Conservation (phyloP, 306 rosid genomes). For the Senna tora region DNA sequence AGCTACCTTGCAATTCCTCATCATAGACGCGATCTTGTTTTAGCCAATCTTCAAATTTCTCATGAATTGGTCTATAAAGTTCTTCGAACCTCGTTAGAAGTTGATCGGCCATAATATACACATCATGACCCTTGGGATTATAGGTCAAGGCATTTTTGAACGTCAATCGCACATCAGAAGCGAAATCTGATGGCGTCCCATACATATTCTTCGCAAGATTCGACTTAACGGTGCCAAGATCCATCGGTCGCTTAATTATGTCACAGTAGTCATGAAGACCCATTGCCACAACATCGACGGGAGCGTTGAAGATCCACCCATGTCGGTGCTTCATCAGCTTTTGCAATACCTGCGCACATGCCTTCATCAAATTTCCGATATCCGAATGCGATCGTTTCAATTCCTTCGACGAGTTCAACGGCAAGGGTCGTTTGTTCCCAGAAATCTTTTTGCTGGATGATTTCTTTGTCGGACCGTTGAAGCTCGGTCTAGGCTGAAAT, state of each 20-base stretch:
- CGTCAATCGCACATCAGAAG: slow-evolving; percentile 74
- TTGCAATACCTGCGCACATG: slow-evolving; percentile 65
- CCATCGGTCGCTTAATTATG: slow-evolving; percentile 87
- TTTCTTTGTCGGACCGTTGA: slow-evolving; percentile 52
- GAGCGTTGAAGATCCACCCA: slow-evolving; percentile 74
- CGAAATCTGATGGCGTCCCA: slow-evolving; percentile 62
- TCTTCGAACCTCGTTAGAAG: slow-evolving; percentile 68
- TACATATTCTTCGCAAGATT: slow-evolving; percentile 58
- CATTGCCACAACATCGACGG: slow-evolving; percentile 65
- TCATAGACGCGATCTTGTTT: slow-evolving; percentile 53
- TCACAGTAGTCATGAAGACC: slow-evolving; percentile 86
- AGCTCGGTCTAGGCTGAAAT: slow-evolving; percentile 35
- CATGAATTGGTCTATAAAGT: slow-evolving; percentile 56
- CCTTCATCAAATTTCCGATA: slow-evolving; percentile 57
- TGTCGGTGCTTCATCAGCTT: slow-evolving; percentile 82
- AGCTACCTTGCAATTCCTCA: slow-evolving; percentile 81
- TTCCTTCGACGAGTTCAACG: slow-evolving; percentile 45
- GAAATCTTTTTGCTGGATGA: slow-evolving; percentile 56
- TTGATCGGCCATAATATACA: slow-evolving; percentile 65
- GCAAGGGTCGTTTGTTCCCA: slow-evolving; percentile 70
- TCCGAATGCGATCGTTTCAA: slow-evolving; percentile 65
- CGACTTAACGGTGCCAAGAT: slow-evolving; percentile 82
- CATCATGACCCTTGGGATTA: slow-evolving; percentile 83
- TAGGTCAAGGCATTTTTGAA: slow-evolving; percentile 81
- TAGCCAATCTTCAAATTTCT: slow-evolving; percentile 46